phyloP scores from a whole-genome alignment of 805 yeast species.

The Starmerella gropengiesseri region DNA sequence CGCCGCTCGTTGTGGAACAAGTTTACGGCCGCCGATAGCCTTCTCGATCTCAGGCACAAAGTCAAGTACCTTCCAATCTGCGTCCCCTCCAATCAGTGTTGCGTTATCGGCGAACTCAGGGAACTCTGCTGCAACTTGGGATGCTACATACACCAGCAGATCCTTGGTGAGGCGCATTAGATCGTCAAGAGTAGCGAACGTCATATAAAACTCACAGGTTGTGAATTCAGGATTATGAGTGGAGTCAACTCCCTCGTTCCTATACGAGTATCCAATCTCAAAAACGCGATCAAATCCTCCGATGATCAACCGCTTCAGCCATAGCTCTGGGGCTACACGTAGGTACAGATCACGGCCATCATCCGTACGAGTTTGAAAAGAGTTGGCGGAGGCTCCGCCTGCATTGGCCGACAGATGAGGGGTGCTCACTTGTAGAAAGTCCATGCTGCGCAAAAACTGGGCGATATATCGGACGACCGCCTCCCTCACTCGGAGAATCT shows the following conservation, averaged over 20 bases:
- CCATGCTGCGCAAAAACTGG: slow-evolving; percentile 36
- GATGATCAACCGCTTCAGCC: slow-evolving; percentile 76
- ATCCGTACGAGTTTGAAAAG: slow-evolving; percentile 49
- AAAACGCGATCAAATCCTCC: slow-evolving; percentile 79
- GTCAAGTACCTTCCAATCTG: slow-evolving; percentile 40
- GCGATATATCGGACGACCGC: slow-evolving; percentile 47
- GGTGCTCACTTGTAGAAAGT: slow-evolving; percentile 75
- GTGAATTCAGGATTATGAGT: slow-evolving; percentile 95
- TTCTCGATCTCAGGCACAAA: slow-evolving; percentile 55
- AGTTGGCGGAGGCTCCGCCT: slow-evolving; percentile 89
- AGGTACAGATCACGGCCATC: slow-evolving; percentile 37
- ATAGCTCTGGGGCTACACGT: slow-evolving; percentile 89
- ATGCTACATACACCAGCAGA: slow-evolving; percentile 38
- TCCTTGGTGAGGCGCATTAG: slow-evolving; percentile 55
- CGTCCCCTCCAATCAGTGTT: background rate
- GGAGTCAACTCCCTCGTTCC: slow-evolving; percentile 88
- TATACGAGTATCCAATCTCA: slow-evolving; percentile 72
- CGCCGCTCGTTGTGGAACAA: slow-evolving; percentile 27
- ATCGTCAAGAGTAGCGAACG: slow-evolving; percentile 54
- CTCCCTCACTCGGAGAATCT: slow-evolving; percentile 42
- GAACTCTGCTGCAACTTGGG: slow-evolving; percentile 12
- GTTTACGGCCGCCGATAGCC: slow-evolving; percentile 45
- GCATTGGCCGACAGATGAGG: slow-evolving; percentile 62
- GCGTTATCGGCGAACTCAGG: slow-evolving; percentile 16
- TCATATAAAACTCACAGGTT: slow-evolving; percentile 76